Conservation (phyloP, 176 grass and related monocot genomes). For the Carex parvula region DNA sequence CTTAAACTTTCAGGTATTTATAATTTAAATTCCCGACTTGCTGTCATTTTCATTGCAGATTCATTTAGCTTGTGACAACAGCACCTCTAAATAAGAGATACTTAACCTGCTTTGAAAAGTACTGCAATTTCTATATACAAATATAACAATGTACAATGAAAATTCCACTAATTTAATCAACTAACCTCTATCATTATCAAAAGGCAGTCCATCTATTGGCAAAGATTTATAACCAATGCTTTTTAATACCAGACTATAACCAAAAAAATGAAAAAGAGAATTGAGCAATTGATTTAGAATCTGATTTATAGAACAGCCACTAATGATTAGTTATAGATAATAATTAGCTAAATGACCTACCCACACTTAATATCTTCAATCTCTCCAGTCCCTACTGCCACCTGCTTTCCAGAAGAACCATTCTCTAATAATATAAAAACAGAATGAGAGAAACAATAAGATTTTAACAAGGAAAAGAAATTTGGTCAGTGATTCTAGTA, state of each 20-base stretch:
- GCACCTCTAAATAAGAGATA: neutral
- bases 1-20: neutral
- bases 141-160: neutral
- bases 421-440: constrained; percentile 39
- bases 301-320: neutral
- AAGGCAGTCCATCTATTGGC: constrained; percentile 66
- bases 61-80: neutral
- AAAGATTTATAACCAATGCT: constrained; percentile 93
- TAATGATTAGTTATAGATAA: neutral
- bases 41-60: neutral
- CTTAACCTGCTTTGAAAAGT: neutral
- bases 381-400: constrained; percentile 66
- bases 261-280: neutral
- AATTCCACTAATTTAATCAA: constrained; percentile 2
- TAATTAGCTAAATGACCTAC: constrained; percentile 41
- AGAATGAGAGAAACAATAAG: constrained; percentile 19
- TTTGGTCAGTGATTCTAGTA: neutral
- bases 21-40: neutral
- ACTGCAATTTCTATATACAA: neutral
- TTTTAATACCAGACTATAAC: constrained; percentile 73
- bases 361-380: constrained; percentile 78
- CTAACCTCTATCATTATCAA: constrained; percentile 70
- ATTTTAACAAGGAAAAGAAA: neutral
- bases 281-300: constrained; percentile 19
- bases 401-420: constrained; percentile 52